A percentile compares a stretch with the other conserved stretches of the same genome.
Conservation (phyloP, 2,329 filamentous ascomycete genomes). For the Curvularia spicifera region DNA sequence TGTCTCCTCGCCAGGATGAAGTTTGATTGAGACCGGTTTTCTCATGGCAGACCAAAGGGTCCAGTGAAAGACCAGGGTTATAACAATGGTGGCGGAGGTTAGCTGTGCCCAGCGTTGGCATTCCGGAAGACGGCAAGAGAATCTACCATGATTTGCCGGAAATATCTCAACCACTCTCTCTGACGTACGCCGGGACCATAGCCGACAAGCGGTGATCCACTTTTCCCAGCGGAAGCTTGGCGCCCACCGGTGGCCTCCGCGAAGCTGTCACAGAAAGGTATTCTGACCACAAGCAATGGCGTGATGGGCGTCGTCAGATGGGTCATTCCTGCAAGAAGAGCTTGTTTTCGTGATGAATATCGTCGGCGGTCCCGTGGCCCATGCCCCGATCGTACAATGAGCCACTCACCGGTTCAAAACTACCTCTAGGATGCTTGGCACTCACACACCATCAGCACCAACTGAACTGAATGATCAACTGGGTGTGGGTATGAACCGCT, state of each 20-base stretch:
- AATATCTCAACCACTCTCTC: conserved; percentile 2
- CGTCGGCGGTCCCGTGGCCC: not conserved
- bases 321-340: conserved; percentile 9
- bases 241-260: conserved; percentile 15
- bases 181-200: conserved; percentile 40
- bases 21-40: not conserved
- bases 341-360: conserved; percentile 12
- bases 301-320: not conserved
- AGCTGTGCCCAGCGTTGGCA: conserved; percentile 29
- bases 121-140: conserved; percentile 34
- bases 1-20: not conserved
- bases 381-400: not conserved
- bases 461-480: conserved; percentile 5
- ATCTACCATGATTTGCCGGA: conserved; percentile 27
- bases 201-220: conserved; percentile 22
- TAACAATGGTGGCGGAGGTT: conserved; percentile 10
- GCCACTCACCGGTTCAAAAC: conserved; percentile 3
- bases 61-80: not conserved
- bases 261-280: conserved; percentile 1
- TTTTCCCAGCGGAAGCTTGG: conserved; percentile 36
- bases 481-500: conserved; percentile 3
- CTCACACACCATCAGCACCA: conserved; percentile 6
- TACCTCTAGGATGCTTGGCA: conserved; percentile 7
- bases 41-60: not conserved
- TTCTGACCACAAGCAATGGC: not conserved